Evolutionary conservation across 257 asterid genomes (phyloP), one percentile per base, ranked within the genome.

Genomic region (Anisodus tanguticus): DNA sequence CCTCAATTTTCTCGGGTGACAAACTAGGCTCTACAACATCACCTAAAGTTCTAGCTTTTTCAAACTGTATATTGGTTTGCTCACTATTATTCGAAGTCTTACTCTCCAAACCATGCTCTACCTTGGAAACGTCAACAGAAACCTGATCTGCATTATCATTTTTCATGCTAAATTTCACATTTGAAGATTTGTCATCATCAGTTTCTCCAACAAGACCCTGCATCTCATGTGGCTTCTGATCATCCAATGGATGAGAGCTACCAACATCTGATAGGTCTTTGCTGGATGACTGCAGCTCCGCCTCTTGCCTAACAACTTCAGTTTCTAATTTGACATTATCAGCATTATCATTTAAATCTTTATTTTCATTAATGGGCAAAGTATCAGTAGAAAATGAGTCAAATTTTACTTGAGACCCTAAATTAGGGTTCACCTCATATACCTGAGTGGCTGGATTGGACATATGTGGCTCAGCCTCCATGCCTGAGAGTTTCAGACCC

Each of bases 341-440:
- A 86, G 88, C 88, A 88, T 84, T 87, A 85, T 86, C 87, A 55
- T 86, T 88, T 84, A 79, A 85, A 84, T 86, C 88, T 54, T 85
- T 86, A 54, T 76, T 86, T 71, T 83, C 83, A 83, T 80, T 55
- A 88, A 79, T 47, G 82, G 83, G 54, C 76, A 88, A 82, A 86
- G 70, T 70, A 86, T 88, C 89, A 88, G 82, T 80, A 86, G 85
- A 80, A 86, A 88, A 82, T 83, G 88, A 86, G 85, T 88, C 91
- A 83, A 84, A 86, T 43, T 88, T 84, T 86, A 88, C 89, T 87
- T 86, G 88, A 84, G 82, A 88, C 91, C 89, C 91, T 86, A 86
- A 83, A 83, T 80, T 88, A 80, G 85, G 45, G 88, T 87, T 85
- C 84, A 86, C 85, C 85, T 88, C 91, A 85, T 79, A 82, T 87